These are phyloP conservation scores for Sugiyamaella pinicola DNA, from an alignment of 1,139 yeast genomes.

Conservation along the genomic window DNA sequence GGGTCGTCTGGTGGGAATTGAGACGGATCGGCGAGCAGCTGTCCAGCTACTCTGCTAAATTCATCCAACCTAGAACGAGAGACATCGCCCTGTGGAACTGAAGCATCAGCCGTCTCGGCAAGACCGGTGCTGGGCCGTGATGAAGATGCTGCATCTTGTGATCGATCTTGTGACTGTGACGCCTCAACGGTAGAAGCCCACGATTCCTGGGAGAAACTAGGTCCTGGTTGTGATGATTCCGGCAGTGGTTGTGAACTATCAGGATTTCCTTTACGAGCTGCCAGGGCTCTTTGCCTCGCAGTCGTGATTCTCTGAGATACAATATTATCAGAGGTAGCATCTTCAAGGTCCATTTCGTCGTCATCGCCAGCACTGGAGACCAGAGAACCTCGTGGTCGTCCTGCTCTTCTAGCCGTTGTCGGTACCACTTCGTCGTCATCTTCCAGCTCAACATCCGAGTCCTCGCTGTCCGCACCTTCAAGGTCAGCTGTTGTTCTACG, in stretches of 20 bases:
- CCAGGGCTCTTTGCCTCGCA: constrained; percentile 31
- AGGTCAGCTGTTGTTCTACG: constrained; percentile 34
- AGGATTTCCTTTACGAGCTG: constrained; percentile 20
- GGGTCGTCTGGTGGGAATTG: constrained; percentile 38
- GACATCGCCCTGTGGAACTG: constrained; percentile 34
- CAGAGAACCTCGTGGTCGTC: constrained; percentile 1
- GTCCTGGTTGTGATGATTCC: constrained; percentile 25
- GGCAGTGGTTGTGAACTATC: constrained; percentile 13
- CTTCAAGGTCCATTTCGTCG: constrained; percentile 19
- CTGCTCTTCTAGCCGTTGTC: neutral
- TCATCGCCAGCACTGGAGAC: constrained; percentile 7
- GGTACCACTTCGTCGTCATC: constrained; percentile 36
- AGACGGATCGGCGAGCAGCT: constrained; percentile 37
- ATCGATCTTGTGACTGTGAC: constrained; percentile 17
- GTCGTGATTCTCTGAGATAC: constrained; percentile 28
- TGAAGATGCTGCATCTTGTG: constrained; percentile 3
- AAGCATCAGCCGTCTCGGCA: constrained; percentile 26
- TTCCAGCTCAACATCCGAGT: constrained; percentile 40
- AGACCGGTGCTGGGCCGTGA: constrained; percentile 15
- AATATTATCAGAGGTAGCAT: constrained; percentile 24
- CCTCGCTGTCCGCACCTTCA: constrained; percentile 34
- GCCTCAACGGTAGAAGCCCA: constrained; percentile 31
- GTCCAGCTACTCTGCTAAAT: constrained; percentile 41
- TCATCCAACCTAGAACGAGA: constrained; percentile 39
- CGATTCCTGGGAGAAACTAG: constrained; percentile 32